Evolutionary conservation across 2,329 filamentous ascomycete species (phyloP), one percentile per base, ranked within the genome.

Genomic region (Exophiala mesophila): DNA sequence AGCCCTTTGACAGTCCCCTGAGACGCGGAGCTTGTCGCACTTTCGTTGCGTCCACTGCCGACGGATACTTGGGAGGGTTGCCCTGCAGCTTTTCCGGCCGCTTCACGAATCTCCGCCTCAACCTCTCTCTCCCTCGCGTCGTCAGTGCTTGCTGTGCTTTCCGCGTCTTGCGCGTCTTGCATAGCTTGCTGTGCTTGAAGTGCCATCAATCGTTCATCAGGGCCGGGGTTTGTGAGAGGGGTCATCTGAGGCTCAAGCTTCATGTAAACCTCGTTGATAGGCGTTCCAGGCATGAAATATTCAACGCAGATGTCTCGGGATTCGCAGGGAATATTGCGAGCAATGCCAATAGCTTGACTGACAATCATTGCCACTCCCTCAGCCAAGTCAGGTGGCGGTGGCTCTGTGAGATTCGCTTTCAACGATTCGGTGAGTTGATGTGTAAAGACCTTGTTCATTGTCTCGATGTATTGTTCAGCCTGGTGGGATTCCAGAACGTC

Each of bases 281-380:
- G 63, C 32, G 84, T 77, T 31, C 86, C 85, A 0, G 92, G 90
- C 44, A 83, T 68, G 39, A 89, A 88, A 60, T 95, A 96, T 49
- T 83, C 80, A 47, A 98, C 83, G 31, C 80, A 81, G 12, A 98
- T 86, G 58, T 97, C 92, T 51, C 92, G 80, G 55, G 87, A 92
- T 65, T 98, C 92, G 28, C 94, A 68, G 0, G 92, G 90, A 33
- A 97, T 68, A 61, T 96, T 94, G 45, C 83, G 78, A 1, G 86
- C 80, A 51, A 98, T 88, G 47, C 82, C 83, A 20, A 97, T 77
- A 0, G 89, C 88, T 37, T 97, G 75, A 65, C 96, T 89, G 41
- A 96, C 77, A 61, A 98, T 97, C 81, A 92, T 94, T 41, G 83
- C 82, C 2, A 89, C 85, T 50, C 87, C 88, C 38, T 87, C 88